Base-by-base conservation (phyloP, 306 rosid genomes). In the Mimosa bimucronata region DNA sequence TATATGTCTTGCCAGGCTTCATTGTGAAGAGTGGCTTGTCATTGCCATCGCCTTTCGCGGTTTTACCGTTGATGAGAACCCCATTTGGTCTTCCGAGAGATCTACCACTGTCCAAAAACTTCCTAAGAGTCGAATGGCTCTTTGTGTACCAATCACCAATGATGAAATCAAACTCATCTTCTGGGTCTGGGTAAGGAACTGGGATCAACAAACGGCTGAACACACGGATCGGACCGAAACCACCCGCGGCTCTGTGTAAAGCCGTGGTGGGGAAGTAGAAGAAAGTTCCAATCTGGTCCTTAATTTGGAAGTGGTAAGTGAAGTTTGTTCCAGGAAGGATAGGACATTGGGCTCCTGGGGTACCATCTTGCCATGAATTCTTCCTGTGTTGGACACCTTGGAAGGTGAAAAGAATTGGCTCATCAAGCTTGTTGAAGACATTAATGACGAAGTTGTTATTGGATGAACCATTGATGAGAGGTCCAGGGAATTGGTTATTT, bases 321-420 rank as follows among this genome's bases (percentile, higher is more conserved):
- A 5, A 89, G 88, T 94, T 94, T n/a, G 72, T 72, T 6, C 94
- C 92, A 0, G 97, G 86, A 2, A 2, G 79, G 3, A 94, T 92
- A 4, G 98, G 98, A 77, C 98, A 94, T 75, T 86, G 91, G 9
- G 92, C 88, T 65, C 97, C 98, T 75, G 0, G 74, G 41, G 16
- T 69, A 41, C 98, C 98, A 62, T 94, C 97, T 75, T 90, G 91
- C 98, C 98, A 94, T 0, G 90, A 78, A 74, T 94, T 94, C 85
- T 92, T 94, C 82, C 97, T 85, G 3, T 92, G 97, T 37, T 94
- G 98, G 31, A 92, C 4, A 2, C 98, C 98, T 1, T 8, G 75
- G 96, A 97, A 95, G 14, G 86, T 82, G 19, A 88, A 50, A 30
- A 95, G 98, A 55, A 95, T 58, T 9, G 98, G 98, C 79, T 95